phyloP scores from a whole-genome alignment of 352 stramenopile genomes.

The Pythium periplocum region DNA sequence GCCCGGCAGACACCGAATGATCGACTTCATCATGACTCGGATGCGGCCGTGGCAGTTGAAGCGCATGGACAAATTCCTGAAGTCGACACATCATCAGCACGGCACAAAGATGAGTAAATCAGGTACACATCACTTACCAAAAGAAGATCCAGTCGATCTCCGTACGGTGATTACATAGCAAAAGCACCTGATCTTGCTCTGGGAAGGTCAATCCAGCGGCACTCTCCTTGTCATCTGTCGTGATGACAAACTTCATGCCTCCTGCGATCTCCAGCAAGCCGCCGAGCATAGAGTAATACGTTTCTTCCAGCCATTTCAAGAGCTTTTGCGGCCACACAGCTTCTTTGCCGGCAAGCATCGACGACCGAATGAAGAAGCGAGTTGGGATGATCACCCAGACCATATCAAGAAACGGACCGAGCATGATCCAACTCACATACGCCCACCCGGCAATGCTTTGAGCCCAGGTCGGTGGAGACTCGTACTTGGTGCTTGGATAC shows the following conservation, averaged over 20 bases:
- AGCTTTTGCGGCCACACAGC: constrained; percentile 19
- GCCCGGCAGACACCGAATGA: constrained; percentile 51
- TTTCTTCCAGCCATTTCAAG: constrained; percentile 30
- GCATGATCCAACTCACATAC: constrained; percentile 45
- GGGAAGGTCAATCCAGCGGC: constrained; percentile 33
- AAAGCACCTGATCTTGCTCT: constrained; percentile 36
- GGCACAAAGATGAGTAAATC: too few relatives aligned
- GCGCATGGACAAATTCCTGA: constrained; percentile 46
- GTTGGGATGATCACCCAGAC: constrained; percentile 56
- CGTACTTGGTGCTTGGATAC: constrained; percentile 36
- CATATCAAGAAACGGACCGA: constrained; percentile 51
- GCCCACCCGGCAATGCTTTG: constrained; percentile 35
- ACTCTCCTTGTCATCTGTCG: constrained; percentile 29
- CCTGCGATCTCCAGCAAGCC: constrained; percentile 50
- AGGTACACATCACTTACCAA: constrained; percentile 24
- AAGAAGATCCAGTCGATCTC: constrained; percentile 85
- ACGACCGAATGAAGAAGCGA: constrained; percentile 33
- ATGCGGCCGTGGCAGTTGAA: constrained; percentile 67
- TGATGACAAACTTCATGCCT: constrained; percentile 58
- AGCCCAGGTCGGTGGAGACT: constrained; percentile 30
- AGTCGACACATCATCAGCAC: constrained; percentile 1
- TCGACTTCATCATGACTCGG: constrained; percentile 75
- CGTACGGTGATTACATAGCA: constrained; percentile 75
- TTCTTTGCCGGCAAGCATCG: background rate
- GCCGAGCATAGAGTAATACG: constrained; percentile 56